phyloP scores from a whole-genome alignment of 75 land plant genomes.

The Azolla pinnata region DNA sequence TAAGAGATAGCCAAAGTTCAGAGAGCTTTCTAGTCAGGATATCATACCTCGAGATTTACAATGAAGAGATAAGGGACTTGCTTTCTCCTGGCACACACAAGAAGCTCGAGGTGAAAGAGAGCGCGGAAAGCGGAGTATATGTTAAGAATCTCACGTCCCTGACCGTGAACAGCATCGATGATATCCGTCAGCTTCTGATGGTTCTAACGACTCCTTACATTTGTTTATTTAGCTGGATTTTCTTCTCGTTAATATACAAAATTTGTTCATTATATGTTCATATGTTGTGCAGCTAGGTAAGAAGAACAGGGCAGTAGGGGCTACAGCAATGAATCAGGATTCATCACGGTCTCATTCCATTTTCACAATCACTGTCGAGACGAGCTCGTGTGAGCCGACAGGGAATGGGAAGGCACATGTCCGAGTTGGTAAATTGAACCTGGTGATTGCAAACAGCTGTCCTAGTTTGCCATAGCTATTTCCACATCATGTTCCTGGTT shows the following conservation, averaged over 20 bases:
- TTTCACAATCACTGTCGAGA: conserved; percentile 31
- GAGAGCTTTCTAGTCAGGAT: conserved; percentile 41
- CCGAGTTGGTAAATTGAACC: conserved; percentile 37
- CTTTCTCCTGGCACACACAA: conserved; percentile 45
- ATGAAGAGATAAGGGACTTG: conserved; percentile 86
- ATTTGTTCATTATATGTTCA: neutral
- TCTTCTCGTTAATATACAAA: neutral
- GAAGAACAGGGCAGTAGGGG: conserved; percentile 30
- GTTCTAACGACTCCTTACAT: conserved; percentile 10
- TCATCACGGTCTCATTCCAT: conserved; percentile 39
- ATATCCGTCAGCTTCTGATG: conserved; percentile 32
- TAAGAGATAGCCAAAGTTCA: conserved; percentile 32
- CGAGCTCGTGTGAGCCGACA: conserved; percentile 20
- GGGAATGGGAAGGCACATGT: conserved; percentile 22
- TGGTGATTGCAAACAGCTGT: conserved; percentile 14
- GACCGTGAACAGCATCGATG: conserved; percentile 32
- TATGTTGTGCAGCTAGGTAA: conserved; percentile 28
- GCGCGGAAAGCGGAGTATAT: conserved; percentile 26
- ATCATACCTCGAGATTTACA: conserved; percentile 80
- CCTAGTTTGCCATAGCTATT: neutral
- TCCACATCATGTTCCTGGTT: too few species aligned
- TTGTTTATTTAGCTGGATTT: conserved; percentile 1
- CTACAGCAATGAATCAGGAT: conserved; percentile 37
- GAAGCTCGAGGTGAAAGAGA: conserved; percentile 41
- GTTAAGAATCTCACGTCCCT: conserved; percentile 34